phyloP scores from a whole-genome alignment of 1,284 basidiomycete species.

The Apiotrichum brassicae region DNA sequence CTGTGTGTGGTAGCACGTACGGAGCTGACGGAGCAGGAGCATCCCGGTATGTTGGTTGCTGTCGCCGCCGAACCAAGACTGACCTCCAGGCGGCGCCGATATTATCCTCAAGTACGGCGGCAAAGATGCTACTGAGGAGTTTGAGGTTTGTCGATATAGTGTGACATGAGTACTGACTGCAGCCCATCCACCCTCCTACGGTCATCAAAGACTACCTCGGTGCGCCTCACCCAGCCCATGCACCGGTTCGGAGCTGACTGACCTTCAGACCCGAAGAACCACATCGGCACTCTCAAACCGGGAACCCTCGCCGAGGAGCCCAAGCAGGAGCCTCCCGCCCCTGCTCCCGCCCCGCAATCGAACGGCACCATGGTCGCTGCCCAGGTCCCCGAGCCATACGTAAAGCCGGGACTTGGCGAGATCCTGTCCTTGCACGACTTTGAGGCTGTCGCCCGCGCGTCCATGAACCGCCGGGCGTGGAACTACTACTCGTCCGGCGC shows the following conservation, averaged over 20 bases:
- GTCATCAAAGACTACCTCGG: conserved; percentile 77
- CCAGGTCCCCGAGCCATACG: conserved; percentile 33
- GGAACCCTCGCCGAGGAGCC: conserved; percentile 45
- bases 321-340: conserved; percentile 14
- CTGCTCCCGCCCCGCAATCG: conserved; percentile 46
- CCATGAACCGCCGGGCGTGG: conserved; percentile 76
- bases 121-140: conserved; percentile 71
- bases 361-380: conserved; percentile 1
- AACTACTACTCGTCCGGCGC: conserved; percentile 82
- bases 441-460: conserved; percentile 68
- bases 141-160: conserved; percentile 50
- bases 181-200: conserved; percentile 77
- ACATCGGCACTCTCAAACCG: conserved; percentile 62
- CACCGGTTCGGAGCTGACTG: not conserved
- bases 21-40: conserved; percentile 47
- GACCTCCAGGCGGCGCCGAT: conserved; percentile 53
- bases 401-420: conserved; percentile 61
- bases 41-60: conserved; percentile 53
- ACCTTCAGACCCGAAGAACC: conserved; percentile 24
- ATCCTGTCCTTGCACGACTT: conserved; percentile 87
- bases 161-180: not conserved
- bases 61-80: not conserved
- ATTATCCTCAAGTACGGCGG: conserved; percentile 67
- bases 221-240: conserved; percentile 19
- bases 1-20: conserved; percentile 6